These are phyloP conservation scores for Mallotus repandus DNA, from an alignment of 441 rosid genomes.

Conservation along the genomic window DNA sequence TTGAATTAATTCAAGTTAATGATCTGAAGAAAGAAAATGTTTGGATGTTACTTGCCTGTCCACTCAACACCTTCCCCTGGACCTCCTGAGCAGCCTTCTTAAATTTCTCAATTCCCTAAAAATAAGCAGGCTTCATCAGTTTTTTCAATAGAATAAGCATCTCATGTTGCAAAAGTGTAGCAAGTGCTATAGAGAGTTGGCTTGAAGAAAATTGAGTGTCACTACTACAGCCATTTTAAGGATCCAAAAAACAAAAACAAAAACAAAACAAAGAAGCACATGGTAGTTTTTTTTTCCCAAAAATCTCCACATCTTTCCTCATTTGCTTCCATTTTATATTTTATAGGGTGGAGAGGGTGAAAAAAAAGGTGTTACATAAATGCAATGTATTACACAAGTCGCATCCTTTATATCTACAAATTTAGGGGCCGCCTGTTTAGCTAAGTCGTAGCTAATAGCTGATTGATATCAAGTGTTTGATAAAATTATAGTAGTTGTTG, in stretches of 20 bases:
- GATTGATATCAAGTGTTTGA: no score
- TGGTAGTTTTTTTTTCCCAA: neutral
- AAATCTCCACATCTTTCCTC: neutral
- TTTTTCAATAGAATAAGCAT: neutral
- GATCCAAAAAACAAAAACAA: neutral
- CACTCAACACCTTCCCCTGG: conserved; percentile 68
- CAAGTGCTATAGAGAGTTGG: neutral
- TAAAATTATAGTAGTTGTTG: no score
- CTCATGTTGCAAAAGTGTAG: neutral
- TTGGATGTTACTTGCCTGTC: conserved; percentile 51
- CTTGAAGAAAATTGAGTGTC: neutral
- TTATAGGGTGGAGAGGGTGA: neutral
- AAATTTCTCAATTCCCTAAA: conserved; percentile 95
- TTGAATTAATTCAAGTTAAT: neutral
- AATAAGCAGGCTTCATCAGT: neutral
- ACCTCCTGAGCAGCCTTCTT: conserved; percentile 87
- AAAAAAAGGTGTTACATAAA: neutral
- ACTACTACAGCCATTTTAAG: neutral
- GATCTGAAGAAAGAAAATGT: neutral
- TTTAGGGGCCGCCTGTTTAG: neutral
- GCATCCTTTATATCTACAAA: neutral
- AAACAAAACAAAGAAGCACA: conserved; percentile 3
- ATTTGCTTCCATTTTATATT: neutral
- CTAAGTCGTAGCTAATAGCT: no score
- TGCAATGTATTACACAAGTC: neutral